These are phyloP conservation scores for Penicillium sp. DNA, from an alignment of 2,329 filamentous ascomycete species.

Conservation along the genomic window DNA sequence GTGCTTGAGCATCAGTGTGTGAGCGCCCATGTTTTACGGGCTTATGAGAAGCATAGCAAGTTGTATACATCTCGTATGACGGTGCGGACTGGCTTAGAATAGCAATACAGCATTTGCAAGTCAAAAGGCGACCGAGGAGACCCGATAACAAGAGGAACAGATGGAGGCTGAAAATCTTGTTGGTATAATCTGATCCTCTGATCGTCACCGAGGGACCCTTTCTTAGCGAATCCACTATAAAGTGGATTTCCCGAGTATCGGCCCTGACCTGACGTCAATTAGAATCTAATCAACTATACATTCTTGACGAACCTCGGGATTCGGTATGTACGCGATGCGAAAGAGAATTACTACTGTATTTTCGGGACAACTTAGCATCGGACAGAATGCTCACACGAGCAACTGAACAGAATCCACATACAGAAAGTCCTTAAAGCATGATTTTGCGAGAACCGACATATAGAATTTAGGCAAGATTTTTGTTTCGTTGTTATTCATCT, in stretches of 20 bases:
- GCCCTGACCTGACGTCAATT: slow-evolving; percentile 10
- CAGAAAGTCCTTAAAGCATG: neutral
- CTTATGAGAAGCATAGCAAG: too few species aligned
- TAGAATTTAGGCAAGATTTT: too few species aligned
- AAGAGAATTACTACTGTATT: too few species aligned
- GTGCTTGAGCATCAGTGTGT: too few species aligned
- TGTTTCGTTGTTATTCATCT: neutral
- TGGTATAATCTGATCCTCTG: neutral
- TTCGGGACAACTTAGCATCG: too few species aligned
- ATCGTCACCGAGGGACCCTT: slow-evolving; percentile 3
- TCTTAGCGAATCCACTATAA: slow-evolving; percentile 1
- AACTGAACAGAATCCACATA: neutral
- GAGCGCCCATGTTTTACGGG: too few species aligned
- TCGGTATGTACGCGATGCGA: neutral
- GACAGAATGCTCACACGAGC: neutral
- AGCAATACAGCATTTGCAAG: slow-evolving; percentile 45
- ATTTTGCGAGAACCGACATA: neutral
- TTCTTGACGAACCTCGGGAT: neutral
- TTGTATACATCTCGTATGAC: too few species aligned
- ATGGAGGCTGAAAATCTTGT: neutral
- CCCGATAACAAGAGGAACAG: too few species aligned
- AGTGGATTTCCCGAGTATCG: neutral
- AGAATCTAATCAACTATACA: neutral
- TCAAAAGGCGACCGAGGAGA: neutral
- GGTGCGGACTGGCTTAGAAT: too few species aligned